phyloP scores from a whole-genome alignment of 2,329 filamentous ascomycete species.

The Fusarium bulbicola region DNA sequence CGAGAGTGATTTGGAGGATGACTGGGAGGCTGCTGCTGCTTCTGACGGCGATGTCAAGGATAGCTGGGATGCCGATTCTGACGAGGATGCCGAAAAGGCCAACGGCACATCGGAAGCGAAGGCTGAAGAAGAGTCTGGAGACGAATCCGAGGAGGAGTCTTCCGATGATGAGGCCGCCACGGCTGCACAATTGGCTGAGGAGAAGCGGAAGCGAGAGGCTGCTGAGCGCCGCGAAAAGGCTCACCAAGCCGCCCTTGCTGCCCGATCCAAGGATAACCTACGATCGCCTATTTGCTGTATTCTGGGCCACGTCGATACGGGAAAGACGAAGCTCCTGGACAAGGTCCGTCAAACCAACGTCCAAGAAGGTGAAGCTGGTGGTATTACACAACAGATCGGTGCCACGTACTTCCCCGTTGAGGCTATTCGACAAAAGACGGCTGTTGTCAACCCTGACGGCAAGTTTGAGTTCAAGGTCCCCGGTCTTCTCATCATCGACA shows the following conservation, averaged over 20 bases:
- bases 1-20: constrained; percentile 74
- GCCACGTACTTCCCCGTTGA: constrained; percentile 99
- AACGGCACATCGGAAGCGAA: constrained; percentile 60
- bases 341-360: constrained; percentile 99
- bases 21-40: constrained; percentile 88
- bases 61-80: constrained; percentile 90
- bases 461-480: constrained; percentile 97
- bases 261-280: constrained; percentile 91
- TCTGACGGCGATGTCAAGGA: constrained; percentile 87
- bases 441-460: constrained; percentile 90
- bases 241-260: constrained; percentile 89
- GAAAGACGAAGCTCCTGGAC: constrained; percentile 99
- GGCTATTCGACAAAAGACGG: constrained; percentile 89
- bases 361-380: constrained; percentile 97
- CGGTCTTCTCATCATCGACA: constrained; percentile 95
- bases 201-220: constrained; percentile 85
- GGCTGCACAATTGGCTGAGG: constrained; percentile 77
- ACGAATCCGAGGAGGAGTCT: constrained; percentile 72
- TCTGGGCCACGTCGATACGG: constrained; percentile 99
- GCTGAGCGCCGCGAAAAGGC: constrained; percentile 88
- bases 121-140: constrained; percentile 44
- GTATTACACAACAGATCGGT: constrained; percentile 99
- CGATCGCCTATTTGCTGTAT: constrained; percentile 99
- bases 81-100: constrained; percentile 68
- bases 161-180: constrained; percentile 77